Conservation (phyloP, 176 grass and related monocot genomes). For the Musa beccarii region DNA sequence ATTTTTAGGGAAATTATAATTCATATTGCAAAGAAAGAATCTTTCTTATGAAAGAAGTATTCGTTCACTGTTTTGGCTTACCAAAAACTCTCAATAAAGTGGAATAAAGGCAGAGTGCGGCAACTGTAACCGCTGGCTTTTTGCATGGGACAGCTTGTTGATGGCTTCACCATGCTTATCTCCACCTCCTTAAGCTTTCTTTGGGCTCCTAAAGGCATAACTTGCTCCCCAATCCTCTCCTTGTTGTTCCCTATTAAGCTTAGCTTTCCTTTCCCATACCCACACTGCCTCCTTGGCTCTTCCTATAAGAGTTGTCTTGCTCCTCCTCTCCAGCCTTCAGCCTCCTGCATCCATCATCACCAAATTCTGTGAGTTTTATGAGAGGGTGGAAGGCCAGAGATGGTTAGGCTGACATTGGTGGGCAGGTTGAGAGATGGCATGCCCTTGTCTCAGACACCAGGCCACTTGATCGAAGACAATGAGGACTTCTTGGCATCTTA, state of each 20-base stretch:
- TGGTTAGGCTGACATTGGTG: constrained; percentile 5
- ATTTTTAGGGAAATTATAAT: too few species aligned
- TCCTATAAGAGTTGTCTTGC: neutral
- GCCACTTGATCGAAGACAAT: constrained; percentile 15
- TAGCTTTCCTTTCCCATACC: neutral
- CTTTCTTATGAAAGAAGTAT: too few species aligned
- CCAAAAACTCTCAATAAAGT: too few species aligned
- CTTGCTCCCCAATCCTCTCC: neutral
- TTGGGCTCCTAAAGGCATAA: neutral
- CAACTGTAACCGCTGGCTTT: too few species aligned
- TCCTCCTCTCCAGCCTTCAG: neutral
- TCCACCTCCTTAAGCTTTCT: neutral
- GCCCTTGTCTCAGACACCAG: constrained; percentile 17
- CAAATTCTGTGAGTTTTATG: neutral
- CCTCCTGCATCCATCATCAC: neutral
- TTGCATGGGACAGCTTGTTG: neutral
- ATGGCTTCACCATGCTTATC: neutral
- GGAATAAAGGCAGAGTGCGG: too few species aligned
- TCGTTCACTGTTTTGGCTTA: too few species aligned
- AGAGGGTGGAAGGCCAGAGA: neutral
- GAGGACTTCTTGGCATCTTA: neutral
- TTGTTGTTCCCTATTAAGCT: neutral
- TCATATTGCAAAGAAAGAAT: too few species aligned
- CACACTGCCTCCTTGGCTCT: neutral
- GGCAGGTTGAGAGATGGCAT: constrained; percentile 4